Evolutionary conservation across 176 grass and related monocot genomes (phyloP).

Genomic region (Bonia amplexicaulis): DNA sequence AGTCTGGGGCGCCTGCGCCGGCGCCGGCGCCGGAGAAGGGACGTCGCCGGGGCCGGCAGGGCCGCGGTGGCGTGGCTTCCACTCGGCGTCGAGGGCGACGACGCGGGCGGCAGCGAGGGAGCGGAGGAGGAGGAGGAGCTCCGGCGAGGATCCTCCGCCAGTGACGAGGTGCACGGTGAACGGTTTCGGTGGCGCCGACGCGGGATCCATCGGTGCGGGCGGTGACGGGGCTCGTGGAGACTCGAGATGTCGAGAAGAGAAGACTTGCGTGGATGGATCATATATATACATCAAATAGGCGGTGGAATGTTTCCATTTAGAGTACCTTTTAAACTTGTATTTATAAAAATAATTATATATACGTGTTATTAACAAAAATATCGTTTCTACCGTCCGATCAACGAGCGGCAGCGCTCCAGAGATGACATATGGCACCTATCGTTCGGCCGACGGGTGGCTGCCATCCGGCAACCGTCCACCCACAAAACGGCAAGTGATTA

Average conservation of each 20-base stretch:
- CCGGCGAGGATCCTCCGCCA: slow-evolving; percentile 30
- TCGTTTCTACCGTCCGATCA: no score
- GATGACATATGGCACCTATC: no score
- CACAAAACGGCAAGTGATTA: no score
- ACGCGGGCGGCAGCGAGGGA: slow-evolving; percentile 41
- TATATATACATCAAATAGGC: no score
- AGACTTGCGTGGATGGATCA: neutral
- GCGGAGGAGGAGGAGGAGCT: slow-evolving; percentile 39
- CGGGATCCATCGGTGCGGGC: slow-evolving; percentile 22
- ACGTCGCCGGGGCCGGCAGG: neutral
- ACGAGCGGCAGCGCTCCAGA: no score
- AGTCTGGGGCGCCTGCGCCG: neutral
- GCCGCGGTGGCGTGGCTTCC: slow-evolving; percentile 69
- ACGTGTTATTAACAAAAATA: no score
- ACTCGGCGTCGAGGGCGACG: slow-evolving; percentile 84
- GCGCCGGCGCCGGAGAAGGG: neutral
- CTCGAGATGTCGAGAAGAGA: neutral
- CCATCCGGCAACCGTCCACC: no score
- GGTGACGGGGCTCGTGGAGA: neutral
- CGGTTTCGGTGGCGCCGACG: neutral
- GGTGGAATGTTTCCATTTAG: no score
- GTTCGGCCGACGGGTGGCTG: no score
- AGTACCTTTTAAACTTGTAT: no score
- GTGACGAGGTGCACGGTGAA: slow-evolving; percentile 30
- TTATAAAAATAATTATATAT: no score